Conservation (phyloP, 1,139 yeast species). For the Eremothecium coryli region DNA sequence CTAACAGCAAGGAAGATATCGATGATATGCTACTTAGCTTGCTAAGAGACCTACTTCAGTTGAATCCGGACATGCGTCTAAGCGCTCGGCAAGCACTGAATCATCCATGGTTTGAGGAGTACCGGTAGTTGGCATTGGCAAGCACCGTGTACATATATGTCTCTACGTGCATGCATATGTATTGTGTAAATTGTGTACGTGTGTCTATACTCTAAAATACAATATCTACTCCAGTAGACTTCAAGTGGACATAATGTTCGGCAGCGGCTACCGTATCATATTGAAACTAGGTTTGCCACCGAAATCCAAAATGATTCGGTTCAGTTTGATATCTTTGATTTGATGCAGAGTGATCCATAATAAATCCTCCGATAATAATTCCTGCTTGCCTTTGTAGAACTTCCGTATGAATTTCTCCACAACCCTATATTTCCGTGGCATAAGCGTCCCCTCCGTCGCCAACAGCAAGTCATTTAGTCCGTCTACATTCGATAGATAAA, state of each 20-base stretch:
- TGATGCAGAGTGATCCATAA: constrained; percentile 18
- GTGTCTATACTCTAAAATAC: background rate
- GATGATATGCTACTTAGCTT: constrained; percentile 78
- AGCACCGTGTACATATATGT: no score
- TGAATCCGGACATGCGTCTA: constrained; percentile 86
- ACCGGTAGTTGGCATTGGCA: constrained; percentile 23
- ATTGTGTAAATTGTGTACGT: background rate
- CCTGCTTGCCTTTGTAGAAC: constrained; percentile 8
- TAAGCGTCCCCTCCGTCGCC: constrained; percentile 6
- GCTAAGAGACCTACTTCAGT: constrained; percentile 66
- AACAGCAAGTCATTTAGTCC: constrained; percentile 8
- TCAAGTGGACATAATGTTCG: no score
- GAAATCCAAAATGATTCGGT: constrained; percentile 13
- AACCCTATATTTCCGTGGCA: constrained; percentile 6
- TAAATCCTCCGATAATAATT: constrained; percentile 15
- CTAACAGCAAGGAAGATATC: constrained; percentile 45
- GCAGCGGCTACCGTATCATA: no score
- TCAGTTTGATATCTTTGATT: constrained; percentile 14
- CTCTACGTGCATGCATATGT: no score
- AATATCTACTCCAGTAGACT: no score
- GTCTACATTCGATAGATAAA: constrained; percentile 7
- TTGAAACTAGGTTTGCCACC: constrained; percentile 21
- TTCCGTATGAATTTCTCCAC: constrained; percentile 8
- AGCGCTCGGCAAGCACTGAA: constrained; percentile 88
- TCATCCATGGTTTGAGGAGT: constrained; percentile 94